Evolutionary conservation across 805 yeast genomes (phyloP).

Genomic region (Candida namnaoensis): DNA sequence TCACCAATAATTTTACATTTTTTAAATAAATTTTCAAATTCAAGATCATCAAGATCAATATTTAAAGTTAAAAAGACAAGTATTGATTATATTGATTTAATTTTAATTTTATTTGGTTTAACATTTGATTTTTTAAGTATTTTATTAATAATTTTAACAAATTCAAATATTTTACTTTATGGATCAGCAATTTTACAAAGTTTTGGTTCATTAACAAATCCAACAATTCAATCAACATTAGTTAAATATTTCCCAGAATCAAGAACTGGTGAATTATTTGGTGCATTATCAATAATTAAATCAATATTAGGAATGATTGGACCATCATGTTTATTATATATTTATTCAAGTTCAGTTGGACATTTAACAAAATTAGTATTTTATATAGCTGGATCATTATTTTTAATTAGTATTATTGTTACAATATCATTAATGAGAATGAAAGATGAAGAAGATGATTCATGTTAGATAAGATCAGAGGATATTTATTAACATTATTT

Average conservation of each 20-base stretch:
- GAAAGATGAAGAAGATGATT: neutral
- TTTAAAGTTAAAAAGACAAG: constrained; percentile 27
- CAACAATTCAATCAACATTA: constrained; percentile 50
- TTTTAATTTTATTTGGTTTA: constrained; percentile 23
- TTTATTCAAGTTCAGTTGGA: constrained; percentile 38
- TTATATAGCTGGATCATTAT: constrained; percentile 14
- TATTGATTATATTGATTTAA: constrained; percentile 46
- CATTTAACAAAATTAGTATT: constrained; percentile 29
- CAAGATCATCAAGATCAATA: too few relatives aligned
- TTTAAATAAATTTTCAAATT: constrained; percentile 19
- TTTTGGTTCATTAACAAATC: constrained; percentile 42
- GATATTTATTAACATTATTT: too few relatives aligned
- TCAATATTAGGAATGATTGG: constrained; percentile 36
- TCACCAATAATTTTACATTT: constrained; percentile 39
- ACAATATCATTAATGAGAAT: too few relatives aligned
- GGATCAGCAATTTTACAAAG: constrained; percentile 29
- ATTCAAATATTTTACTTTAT: constrained; percentile 19
- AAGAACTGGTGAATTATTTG: constrained; percentile 63
- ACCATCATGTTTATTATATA: constrained; percentile 38
- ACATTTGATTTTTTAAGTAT: constrained; percentile 30
- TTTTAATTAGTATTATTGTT: constrained; percentile 2
- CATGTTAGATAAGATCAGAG: too few relatives aligned
- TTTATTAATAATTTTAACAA: constrained; percentile 23
- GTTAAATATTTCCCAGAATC: constrained; percentile 53
- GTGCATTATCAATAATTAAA: constrained; percentile 55